Base-by-base conservation (phyloP, 1,284 basidiomycete species). In the Ceratobasidium sp. region DNA sequence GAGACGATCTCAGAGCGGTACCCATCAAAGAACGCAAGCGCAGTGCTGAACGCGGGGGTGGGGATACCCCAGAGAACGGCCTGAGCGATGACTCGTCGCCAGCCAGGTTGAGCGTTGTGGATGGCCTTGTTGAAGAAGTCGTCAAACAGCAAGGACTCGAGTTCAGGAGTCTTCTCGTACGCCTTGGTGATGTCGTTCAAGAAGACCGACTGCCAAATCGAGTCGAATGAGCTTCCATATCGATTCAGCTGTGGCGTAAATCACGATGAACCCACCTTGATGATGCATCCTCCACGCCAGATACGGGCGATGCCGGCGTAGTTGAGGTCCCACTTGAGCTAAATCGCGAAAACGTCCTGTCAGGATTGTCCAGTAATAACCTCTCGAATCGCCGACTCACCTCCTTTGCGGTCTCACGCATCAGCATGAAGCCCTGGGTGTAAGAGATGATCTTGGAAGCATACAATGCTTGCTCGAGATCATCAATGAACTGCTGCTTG, bases 211-310 rank as follows among this genome's bases (percentile, higher is more conserved):
- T 88, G 74, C 38, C 71, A 49, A 63, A 46, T 62, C 44, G 58
- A 58, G 49, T 28, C 21, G 54, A 57, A 46, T 46, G 8, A 44
- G 52, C 28, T 6, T 26, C 52, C 18, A 44, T 32, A 69, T 69
- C 64, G 64, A 26, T 50, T 11, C n/a, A 57, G 54, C 49, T 7
- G 11, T 23, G 44, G 11, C 18, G 38, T n/a, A 79, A 79, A 78
- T 75, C 46, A 8, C 59, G 21, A 41, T 18, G 16, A 41, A n/a
- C 74, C 35, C 63, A 86, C 89, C 87, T 96, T 95, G 89, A 99
- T 99, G 83, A 99, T 99, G 84, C 98, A 99, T 77, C 98, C 98
- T 78, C 98, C 98, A 80, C 97, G 95, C 98, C 98, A 99, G 95
- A 99, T 99, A 78, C 88, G 90, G 62, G 98, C 98, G 81, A 99